phyloP scores from a whole-genome alignment of 2,329 filamentous ascomycete species.

The Fusarium graminum region DNA sequence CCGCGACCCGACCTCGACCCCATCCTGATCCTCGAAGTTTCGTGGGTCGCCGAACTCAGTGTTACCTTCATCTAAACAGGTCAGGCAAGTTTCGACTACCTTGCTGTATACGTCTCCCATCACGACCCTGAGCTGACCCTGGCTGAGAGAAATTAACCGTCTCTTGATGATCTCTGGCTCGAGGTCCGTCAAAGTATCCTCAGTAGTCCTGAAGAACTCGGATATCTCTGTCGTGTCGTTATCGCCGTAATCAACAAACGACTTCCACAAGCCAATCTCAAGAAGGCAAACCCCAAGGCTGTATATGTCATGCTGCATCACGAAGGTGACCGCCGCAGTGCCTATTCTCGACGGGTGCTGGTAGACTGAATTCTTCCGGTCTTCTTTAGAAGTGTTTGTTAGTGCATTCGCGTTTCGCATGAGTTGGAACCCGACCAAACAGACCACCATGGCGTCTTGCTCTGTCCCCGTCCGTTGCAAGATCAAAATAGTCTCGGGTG shows the following conservation, averaged over 20 bases:
- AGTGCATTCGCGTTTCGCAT: neutral
- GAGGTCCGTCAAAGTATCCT: neutral
- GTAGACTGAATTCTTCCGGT: neutral
- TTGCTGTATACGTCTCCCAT: slow-evolving; percentile 1
- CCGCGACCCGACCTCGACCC: neutral
- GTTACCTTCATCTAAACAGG: slow-evolving; percentile 5
- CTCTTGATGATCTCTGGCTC: neutral
- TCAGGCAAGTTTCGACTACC: slow-evolving; percentile 3
- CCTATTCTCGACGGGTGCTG: neutral
- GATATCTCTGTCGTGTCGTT: neutral
- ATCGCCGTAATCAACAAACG: neutral
- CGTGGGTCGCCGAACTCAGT: slow-evolving; percentile 1
- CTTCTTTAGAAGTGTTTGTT: neutral
- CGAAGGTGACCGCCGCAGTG: neutral
- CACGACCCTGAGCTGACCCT: neutral
- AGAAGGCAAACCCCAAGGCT: slow-evolving; percentile 8
- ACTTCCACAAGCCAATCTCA: neutral
- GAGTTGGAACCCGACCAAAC: slow-evolving; percentile 1
- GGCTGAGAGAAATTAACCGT: neutral
- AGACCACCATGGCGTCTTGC: neutral
- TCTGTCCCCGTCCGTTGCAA: neutral
- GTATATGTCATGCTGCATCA: slow-evolving; percentile 12
- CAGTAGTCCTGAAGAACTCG: too few species aligned
- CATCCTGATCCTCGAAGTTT: neutral
- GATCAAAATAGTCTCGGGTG: neutral